Evolutionary conservation across 169 alveolate genomes (phyloP), one percentile per base, ranked within the genome.

Genomic region (Cyclospora cayetanensis): DNA sequence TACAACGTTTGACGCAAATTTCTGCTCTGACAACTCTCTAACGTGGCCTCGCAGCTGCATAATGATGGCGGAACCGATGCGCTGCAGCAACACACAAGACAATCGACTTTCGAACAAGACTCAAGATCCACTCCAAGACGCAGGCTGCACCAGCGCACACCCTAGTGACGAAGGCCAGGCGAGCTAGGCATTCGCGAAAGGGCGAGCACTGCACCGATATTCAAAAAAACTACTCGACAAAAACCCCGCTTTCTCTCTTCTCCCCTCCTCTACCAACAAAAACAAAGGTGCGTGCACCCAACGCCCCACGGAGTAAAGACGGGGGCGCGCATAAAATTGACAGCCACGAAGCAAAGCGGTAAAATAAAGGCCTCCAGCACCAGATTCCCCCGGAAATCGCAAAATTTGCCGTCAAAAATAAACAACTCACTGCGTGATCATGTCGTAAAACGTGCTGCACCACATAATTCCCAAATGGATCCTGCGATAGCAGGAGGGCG

Each of bases 401-500:
- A 11, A 4, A 31, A 25, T 0, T 11, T 70, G 11, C 83, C 65
- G 31, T 31, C 55, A 0, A 96, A 94, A 31, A 94, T 88, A 53
- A 94, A 96, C 39, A 97, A 93, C 90, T 96, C 29, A 79, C 89
- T 1, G 34, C 70, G 15, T 25, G 29, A 4, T 42, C 77, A 22
- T 29, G 89, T 15, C 68, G 50, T 22, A 98, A 87, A 15, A 97
- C 97, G 93, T 97, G 96, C 91, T 98, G 98, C 20, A 98, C 97
- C 46, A 98, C 99, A 93, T 98, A 98, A 92, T 98, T 98, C 22
- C 99, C 99, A 94, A 96, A 98, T 37, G 99, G 98, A 91, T 97
- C 99, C 76, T 97, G 96, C 34, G 97, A 97, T 35, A 98, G 95
- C 68, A 93, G 94, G 53, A 96, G 96, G 0, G 97, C 97, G 84